Base-by-base conservation (phyloP, 1,139 yeast species). In the Candida smagusa region DNA sequence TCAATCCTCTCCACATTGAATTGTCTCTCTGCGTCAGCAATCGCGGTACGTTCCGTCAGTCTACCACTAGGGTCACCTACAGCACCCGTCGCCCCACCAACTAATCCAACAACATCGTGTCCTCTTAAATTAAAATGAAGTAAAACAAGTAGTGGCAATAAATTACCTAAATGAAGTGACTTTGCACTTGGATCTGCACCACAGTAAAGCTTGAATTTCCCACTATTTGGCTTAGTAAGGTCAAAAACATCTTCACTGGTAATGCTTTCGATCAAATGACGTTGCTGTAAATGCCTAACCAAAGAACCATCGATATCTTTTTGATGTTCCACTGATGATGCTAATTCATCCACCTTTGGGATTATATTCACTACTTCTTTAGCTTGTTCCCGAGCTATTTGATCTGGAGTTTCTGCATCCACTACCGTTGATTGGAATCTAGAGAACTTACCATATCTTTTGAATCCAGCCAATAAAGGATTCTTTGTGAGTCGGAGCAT, bases 11-110 rank as follows among this genome's bases (percentile, higher is more conserved):
- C 48, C 9, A 86, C 79, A 56, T 92, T 92, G n/a, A 59, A 60
- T 28, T 65, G 50, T 37, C 95, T 66, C 12, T 68, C 73, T 2
- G 63, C 56, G 2, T 66, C 68, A 9, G 68, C 80, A 65, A 90
- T 70, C 8, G 63, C 68, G 3, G 65, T 58, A 42, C 99, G 72
- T 53, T 88, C 97, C 0, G 89, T 77, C 1, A 73, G 64, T 49
- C 97, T 72, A 0, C 98, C 98, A 41, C 96, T 87, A 2, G 98
- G 99, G 58, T 92, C 99, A 5, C 99, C 99, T 2, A 92, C 96
- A 11, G 79, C 77, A 3, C 97, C 97, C 0, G 99, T 92, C 7
- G 97, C 98, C n/a, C 97, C 98, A 7, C 98, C 98, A 6, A 92
- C 87, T 9, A 94, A 59, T 0, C 94, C 89, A 8, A 81, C 79